These are phyloP conservation scores for Debaryomyces psychrophilus DNA, from an alignment of 1,139 yeast genomes.

Conservation along the genomic window DNA sequence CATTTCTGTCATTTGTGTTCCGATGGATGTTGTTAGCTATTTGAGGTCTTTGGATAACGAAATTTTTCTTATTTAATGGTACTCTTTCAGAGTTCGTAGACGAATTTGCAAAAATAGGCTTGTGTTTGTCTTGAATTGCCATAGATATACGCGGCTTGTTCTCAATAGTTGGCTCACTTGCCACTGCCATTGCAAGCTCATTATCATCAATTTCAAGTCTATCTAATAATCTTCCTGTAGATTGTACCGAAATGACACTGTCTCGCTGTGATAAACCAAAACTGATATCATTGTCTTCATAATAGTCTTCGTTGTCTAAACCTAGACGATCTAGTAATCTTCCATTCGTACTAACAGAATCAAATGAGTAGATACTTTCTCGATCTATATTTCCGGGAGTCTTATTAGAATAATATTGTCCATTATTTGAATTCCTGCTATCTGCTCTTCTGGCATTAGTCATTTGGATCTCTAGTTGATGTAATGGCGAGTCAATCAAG, in stretches of 20 bases:
- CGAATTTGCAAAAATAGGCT: constrained; percentile 3
- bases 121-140: background rate
- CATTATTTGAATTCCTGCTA: constrained; percentile 9
- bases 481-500: constrained; percentile 24
- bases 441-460: constrained; percentile 15
- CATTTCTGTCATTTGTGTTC: background rate
- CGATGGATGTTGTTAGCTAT: background rate
- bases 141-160: background rate
- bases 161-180: background rate
- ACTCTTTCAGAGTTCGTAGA: background rate
- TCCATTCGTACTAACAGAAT: constrained; percentile 49
- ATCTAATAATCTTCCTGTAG: constrained; percentile 35
- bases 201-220: constrained; percentile 29
- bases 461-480: constrained; percentile 23
- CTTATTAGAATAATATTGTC: constrained; percentile 1
- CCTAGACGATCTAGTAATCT: constrained; percentile 46
- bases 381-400: constrained; percentile 21
- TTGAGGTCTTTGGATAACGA: background rate
- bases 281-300: constrained; percentile 19
- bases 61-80: background rate
- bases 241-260: constrained; percentile 29
- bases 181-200: constrained; percentile 1
- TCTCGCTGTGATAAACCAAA: constrained; percentile 21
- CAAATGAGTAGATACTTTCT: constrained; percentile 47
- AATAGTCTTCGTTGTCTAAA: constrained; percentile 28